phyloP scores from a whole-genome alignment of 2,329 filamentous ascomycete species.

The Clonostachys solani region DNA sequence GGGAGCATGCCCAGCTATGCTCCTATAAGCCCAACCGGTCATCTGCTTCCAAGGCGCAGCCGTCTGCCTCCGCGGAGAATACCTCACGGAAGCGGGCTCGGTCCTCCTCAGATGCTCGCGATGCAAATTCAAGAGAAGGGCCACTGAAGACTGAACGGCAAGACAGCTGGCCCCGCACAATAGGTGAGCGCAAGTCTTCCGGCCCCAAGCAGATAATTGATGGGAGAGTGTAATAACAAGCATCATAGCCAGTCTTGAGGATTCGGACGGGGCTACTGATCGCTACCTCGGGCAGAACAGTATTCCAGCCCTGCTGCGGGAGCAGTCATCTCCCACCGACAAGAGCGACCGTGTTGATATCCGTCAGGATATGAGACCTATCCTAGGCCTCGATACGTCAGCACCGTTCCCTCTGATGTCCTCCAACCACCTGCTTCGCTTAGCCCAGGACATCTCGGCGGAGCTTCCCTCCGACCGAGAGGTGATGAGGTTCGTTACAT shows the following conservation, averaged over 20 bases:
- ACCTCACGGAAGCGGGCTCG: constrained; percentile 23
- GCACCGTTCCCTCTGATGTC: constrained; percentile 67
- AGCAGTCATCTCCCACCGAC: constrained; percentile 51
- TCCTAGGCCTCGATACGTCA: constrained; percentile 61
- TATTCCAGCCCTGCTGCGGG: constrained; percentile 60
- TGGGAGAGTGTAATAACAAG: neutral
- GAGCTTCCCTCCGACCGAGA: constrained; percentile 62
- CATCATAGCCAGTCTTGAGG: constrained; percentile 37
- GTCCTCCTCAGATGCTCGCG: constrained; percentile 20
- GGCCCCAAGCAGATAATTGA: too few relatives aligned
- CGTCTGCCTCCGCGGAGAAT: constrained; percentile 12
- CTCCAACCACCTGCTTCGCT: constrained; percentile 51
- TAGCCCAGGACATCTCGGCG: constrained; percentile 56
- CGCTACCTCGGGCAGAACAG: constrained; percentile 65
- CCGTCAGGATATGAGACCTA: constrained; percentile 61
- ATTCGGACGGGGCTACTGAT: constrained; percentile 51
- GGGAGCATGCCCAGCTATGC: constrained; percentile 60
- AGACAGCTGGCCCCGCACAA: constrained; percentile 35
- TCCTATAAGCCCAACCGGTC: constrained; percentile 61
- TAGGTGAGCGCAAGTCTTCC: constrained; percentile 20
- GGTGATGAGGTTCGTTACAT: constrained; percentile 51
- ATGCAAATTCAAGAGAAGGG: constrained; percentile 6
- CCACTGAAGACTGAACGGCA: constrained; percentile 25
- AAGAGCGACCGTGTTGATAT: constrained; percentile 51
- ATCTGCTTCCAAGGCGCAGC: constrained; percentile 27